Conservation (phyloP, 345 rosid genomes). For the Luvunga scandens region DNA sequence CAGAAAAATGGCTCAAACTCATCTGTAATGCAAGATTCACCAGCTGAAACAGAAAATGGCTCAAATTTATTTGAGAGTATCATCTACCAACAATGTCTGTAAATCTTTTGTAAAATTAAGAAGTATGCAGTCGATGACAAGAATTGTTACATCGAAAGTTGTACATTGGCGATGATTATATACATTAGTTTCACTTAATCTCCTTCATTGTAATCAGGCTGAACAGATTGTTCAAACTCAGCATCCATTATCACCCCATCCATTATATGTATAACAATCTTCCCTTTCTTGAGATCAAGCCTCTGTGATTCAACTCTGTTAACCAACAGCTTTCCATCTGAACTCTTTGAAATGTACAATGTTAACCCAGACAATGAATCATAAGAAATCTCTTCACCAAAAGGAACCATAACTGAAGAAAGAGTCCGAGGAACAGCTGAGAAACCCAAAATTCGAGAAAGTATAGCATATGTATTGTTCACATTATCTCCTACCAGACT, state of each 20-base stretch:
- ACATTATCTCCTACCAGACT: constrained; percentile 31
- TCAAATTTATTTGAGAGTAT: neutral
- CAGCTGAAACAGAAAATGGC: neutral
- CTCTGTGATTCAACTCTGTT: constrained; percentile 54
- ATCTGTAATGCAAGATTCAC: neutral
- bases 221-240: constrained; percentile 66
- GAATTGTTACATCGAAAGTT: neutral
- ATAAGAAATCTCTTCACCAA: constrained; percentile 37
- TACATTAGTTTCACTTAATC: constrained; percentile 4
- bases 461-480: constrained; percentile 49
- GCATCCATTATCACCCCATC: constrained; percentile 87
- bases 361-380: constrained; percentile 69
- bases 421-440: constrained; percentile 62
- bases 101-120: neutral
- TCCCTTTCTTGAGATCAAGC: constrained; percentile 48
- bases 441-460: constrained; percentile 70
- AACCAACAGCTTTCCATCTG: constrained; percentile 47
- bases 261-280: constrained; percentile 52
- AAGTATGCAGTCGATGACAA: neutral
- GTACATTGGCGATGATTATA: neutral
- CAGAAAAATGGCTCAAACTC: neutral
- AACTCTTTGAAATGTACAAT: constrained; percentile 41
- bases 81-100: neutral
- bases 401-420: constrained; percentile 25
- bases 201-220: constrained; percentile 36